Evolutionary conservation across 2,329 filamentous ascomycete genomes (phyloP).

Genomic region (Diaporthe citriasiana): DNA sequence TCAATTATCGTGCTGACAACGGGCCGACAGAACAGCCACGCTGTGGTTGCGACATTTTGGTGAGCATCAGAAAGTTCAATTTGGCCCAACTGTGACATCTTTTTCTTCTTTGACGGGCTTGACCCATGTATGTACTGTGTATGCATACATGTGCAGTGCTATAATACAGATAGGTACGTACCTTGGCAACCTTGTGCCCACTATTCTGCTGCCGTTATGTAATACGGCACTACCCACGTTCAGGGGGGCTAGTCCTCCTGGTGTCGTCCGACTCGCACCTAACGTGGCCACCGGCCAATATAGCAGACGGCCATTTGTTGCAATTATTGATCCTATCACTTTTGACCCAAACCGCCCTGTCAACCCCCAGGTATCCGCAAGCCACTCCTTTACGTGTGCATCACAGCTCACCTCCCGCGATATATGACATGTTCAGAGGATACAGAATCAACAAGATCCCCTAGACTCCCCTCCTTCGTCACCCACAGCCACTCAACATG

Average conservation of each 20-base stretch:
- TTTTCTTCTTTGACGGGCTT: background rate
- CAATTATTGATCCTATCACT: background rate
- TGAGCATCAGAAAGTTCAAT: background rate
- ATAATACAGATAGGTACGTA: too few relatives aligned
- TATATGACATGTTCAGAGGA: slow-evolving; percentile 42
- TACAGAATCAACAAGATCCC: slow-evolving; percentile 42
- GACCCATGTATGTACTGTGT: background rate
- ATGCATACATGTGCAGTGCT: too few relatives aligned
- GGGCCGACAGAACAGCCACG: background rate
- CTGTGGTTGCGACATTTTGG: background rate
- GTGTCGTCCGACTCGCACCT: background rate
- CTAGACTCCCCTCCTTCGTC: slow-evolving; percentile 19
- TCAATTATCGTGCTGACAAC: background rate
- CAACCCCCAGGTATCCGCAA: background rate
- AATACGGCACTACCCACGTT: background rate
- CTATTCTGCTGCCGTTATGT: background rate
- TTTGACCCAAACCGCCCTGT: background rate
- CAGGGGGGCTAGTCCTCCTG: background rate
- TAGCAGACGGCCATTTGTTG: background rate
- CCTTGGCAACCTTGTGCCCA: background rate
- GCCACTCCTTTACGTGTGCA: slow-evolving; percentile 32
- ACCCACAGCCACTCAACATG: slow-evolving; percentile 58
- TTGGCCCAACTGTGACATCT: background rate
- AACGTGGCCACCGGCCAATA: background rate
- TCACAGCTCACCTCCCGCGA: background rate